Conservation (phyloP, 2,329 filamentous ascomycete genomes). For the Pseudogymnoascus sp. region DNA sequence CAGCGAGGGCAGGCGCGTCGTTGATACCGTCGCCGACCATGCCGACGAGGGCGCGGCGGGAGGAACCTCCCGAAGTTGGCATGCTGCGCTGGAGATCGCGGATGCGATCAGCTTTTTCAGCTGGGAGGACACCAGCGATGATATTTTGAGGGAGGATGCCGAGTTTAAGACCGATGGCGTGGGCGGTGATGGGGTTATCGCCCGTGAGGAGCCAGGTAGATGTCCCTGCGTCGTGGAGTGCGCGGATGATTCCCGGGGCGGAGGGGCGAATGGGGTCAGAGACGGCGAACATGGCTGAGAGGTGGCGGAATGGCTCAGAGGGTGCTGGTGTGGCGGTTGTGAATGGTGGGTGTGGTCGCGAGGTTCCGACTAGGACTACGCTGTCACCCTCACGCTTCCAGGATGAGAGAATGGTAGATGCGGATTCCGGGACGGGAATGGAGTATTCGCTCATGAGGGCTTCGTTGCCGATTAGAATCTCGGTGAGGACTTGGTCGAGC, state of each 20-base stretch:
- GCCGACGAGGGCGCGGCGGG: slow-evolving; percentile 52
- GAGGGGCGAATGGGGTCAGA: slow-evolving; percentile 76
- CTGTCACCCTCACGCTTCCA: slow-evolving; percentile 62
- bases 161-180: slow-evolving; percentile 66
- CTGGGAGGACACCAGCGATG: slow-evolving; percentile 79
- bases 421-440: slow-evolving; percentile 33
- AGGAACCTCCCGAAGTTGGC: not conserved
- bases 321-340: not conserved
- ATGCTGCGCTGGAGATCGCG: slow-evolving; percentile 45
- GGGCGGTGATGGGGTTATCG: slow-evolving; percentile 79
- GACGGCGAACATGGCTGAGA: slow-evolving; percentile 65
- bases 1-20: slow-evolving; percentile 69
- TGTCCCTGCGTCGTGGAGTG: slow-evolving; percentile 58
- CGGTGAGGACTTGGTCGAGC: slow-evolving; percentile 27
- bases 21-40: slow-evolving; percentile 84
- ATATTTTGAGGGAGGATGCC: slow-evolving; percentile 69
- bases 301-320: slow-evolving; percentile 34
- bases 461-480: slow-evolving; percentile 67
- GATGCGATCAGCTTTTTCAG: slow-evolving; percentile 71
- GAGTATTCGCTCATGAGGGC: slow-evolving; percentile 50
- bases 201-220: slow-evolving; percentile 90
- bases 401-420: slow-evolving; percentile 35
- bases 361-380: slow-evolving; percentile 50
- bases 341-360: slow-evolving; percentile 15
- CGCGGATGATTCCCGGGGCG: slow-evolving; percentile 54